Evolutionary conservation across 1,284 basidiomycete genomes (phyloP), one percentile per base, ranked within the genome.

Genomic region (Tremellales sp.): DNA sequence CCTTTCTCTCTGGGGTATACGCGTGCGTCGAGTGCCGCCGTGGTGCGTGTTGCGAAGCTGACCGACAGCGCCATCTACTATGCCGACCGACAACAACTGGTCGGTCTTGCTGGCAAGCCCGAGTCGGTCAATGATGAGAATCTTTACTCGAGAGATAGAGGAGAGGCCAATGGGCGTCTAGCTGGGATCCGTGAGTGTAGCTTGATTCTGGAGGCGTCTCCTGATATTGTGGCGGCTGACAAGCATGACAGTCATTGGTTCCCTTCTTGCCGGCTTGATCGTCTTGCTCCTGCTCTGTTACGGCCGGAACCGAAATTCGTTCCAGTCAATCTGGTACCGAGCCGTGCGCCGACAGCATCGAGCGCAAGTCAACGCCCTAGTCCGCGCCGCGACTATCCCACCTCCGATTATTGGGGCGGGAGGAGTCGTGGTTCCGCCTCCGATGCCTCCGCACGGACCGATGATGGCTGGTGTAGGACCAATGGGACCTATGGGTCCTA

Each of bases 21-120:
- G 44, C 64, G 72, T 74, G 52, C 58, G 70, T 64, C 33, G 0
- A 3, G 5, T 37, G 10, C 23, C 15, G 29, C 1, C n/a, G 10
- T 15, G 12, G n/a, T 17, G 12, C 37, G 17, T 29, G 45, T 3
- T 8, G 17, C 7, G 12, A 8, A 12, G 13, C 36, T 39, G n/a
- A 46, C n/a, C 10, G 15, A 10, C 47, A 72, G 72, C 3, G 70
- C 61, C 1, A 35, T 74, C 5, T 68, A 69, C 46, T 67, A 69
- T 49, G 53, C 58, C 11, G 45, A 46, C 2, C 45, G 48, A 2
- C 54, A 53, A n/a, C 53, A 63, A 45, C 60, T 58, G 37, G 58
- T 74, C 13, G 70, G 69, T 8, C 50, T 74, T 12, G 70, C 72
- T 3, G 67, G 64, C 8, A 72, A 71, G 46, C 65, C 68, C 2